Percentiles rank a stretch among this genome's conserved stretches.
These are phyloP conservation scores for Penicillium sp. DNA, from an alignment of 2,329 filamentous ascomycete genomes.

Conservation along the genomic window DNA sequence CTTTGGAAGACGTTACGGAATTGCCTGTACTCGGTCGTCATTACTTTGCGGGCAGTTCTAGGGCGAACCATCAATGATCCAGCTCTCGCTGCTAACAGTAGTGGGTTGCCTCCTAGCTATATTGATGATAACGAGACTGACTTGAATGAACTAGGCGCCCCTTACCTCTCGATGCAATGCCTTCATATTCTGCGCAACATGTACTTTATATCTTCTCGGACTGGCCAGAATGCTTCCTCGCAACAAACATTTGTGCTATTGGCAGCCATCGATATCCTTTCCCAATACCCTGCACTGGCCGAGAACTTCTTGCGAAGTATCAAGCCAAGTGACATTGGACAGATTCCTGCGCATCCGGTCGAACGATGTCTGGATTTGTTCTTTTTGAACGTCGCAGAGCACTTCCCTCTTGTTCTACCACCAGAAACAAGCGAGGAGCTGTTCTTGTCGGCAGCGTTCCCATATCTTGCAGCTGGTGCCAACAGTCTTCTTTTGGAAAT, in stretches of 20 bases:
- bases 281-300: constrained; percentile 67
- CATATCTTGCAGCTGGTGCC: constrained; percentile 68
- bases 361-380: constrained; percentile 79
- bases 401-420: constrained; percentile 72
- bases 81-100: constrained; percentile 54
- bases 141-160: constrained; percentile 51
- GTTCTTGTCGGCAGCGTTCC: constrained; percentile 71
- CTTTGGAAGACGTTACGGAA: constrained; percentile 77
- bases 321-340: constrained; percentile 55
- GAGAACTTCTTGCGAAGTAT: constrained; percentile 69
- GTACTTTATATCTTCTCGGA: constrained; percentile 77
- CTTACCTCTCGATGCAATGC: constrained; percentile 68
- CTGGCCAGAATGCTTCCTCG: constrained; percentile 74
- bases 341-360: constrained; percentile 65
- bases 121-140: constrained; percentile 1
- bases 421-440: constrained; percentile 69
- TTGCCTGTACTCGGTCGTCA: constrained; percentile 73
- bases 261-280: constrained; percentile 77
- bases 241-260: constrained; percentile 84
- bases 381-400: constrained; percentile 84
- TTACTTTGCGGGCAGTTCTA: constrained; percentile 72
- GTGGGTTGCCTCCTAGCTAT: constrained; percentile 37
- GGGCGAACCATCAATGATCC: constrained; percentile 64
- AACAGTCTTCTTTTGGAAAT: constrained; percentile 64
- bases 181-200: constrained; percentile 75